Base-by-base conservation (phyloP, 352 stramenopile genomes). In the Peronospora farinosa region DNA sequence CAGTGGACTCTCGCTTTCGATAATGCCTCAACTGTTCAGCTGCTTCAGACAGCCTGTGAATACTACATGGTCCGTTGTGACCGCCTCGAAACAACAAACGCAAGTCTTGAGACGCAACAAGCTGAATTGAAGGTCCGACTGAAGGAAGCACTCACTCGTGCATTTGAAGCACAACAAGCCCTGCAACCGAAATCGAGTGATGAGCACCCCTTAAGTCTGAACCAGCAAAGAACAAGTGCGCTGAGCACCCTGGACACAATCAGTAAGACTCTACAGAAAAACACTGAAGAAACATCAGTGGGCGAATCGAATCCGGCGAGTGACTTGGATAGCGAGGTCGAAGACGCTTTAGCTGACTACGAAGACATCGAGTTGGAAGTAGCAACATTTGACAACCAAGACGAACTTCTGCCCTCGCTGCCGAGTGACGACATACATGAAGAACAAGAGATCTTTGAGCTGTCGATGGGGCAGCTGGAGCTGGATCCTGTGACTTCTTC, bases 41-140 rank as follows among this genome's bases (percentile, higher is more conserved):
- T 63, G 31, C 56, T 74, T n/a, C 59, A 36, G 50, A 30, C 47
- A 12, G 55, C 49, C 9, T 64, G 60, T 23, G 57, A 70, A 25
- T 56, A 46, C 40, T 65, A 71, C 44, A 65, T 70, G 50, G 25
- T 11, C 19, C 49, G 57, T 12, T 58, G 61, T 31, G 40, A 63
- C 5, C 43, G 49, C 7, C 57, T 71, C 32, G 32, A 47, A 28
- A 43, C 51, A 17, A 47, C 36, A 8, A 67, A 67, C 38, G 7
- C 30, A 9, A 27, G 39, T 35, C 44, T 74, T 7, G 17, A 37
- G 11, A 47, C 15, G 0, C 41, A 65, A 28, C 25, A 66, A 1
- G 47, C 57, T 13, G 38, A 45, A 27, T 21, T 69, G 9, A 60
- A 67, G 41, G 35, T 19, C 1, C 40, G 66, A 35, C 40, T 74